Conservation (phyloP, 495 filamentous ascomycete genomes). For the Neurospora africana region DNA sequence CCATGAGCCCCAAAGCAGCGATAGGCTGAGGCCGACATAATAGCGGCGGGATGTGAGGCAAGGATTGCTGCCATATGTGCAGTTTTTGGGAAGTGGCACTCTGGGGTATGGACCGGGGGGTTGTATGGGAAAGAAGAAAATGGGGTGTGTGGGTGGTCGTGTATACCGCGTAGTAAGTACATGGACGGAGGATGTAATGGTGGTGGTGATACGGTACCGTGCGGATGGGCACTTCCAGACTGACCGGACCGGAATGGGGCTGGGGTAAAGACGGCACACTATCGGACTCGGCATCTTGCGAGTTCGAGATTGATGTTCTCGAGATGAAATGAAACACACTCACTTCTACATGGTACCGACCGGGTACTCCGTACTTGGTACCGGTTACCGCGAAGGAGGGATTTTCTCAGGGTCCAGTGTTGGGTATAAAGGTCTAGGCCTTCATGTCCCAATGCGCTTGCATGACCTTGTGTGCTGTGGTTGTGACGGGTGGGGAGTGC, state of each 20-base stretch:
- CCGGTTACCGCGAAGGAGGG: background rate
- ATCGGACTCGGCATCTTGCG: background rate
- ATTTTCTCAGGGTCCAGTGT: background rate
- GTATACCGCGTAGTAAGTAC: background rate
- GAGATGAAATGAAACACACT: background rate
- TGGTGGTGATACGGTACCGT: background rate
- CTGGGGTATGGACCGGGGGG: background rate
- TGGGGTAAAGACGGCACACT: background rate
- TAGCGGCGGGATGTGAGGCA: background rate
- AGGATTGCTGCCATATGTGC: background rate
- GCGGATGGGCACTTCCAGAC: background rate
- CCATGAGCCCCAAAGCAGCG: background rate
- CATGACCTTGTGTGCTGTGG: background rate
- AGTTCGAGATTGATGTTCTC: background rate
- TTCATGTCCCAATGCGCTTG: background rate
- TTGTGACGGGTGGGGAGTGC: background rate
- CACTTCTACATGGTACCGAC: background rate
- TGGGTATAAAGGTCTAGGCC: background rate
- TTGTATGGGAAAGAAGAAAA: background rate
- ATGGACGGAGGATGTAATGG: background rate
- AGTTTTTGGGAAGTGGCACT: background rate
- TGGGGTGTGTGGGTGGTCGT: background rate
- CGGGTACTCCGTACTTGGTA: background rate
- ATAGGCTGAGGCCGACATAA: background rate
- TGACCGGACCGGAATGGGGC: background rate